Percentiles rank a stretch among this genome's conserved stretches.
phyloP scores from a whole-genome alignment of 2,329 filamentous ascomycete genomes.

The Hymenoscyphus scutula region DNA sequence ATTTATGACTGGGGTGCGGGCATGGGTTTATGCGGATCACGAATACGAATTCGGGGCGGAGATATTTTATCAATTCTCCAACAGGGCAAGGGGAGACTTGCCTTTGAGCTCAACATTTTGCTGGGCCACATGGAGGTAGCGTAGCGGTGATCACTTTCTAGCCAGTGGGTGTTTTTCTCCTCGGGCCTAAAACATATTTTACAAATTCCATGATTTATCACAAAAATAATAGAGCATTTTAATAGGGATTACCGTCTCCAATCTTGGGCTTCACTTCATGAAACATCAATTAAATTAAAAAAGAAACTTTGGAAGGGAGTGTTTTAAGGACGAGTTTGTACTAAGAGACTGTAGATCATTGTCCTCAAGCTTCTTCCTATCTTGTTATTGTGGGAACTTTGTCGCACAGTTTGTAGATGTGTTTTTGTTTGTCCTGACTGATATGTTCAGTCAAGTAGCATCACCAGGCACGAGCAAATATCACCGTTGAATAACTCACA shows the following conservation, averaged over 20 bases:
- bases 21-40: background rate
- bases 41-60: background rate
- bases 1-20: background rate
- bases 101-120: background rate
- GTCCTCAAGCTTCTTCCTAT: too few relatives aligned
- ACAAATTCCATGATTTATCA: background rate
- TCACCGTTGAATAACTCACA: too few relatives aligned
- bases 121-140: background rate
- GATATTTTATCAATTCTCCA: background rate
- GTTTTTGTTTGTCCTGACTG: too few relatives aligned
- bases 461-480: too few relatives aligned
- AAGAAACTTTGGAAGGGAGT: too few relatives aligned
- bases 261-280: too few relatives aligned
- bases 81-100: background rate
- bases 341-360: too few relatives aligned
- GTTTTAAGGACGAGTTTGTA: too few relatives aligned
- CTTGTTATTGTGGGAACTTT: too few relatives aligned
- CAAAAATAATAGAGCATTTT: background rate
- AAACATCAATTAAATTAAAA: too few relatives aligned
- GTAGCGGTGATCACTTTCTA: background rate
- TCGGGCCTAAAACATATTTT: background rate
- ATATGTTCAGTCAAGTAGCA: too few relatives aligned
- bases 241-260: background rate
- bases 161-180: background rate
- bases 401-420: too few relatives aligned